Conservation (phyloP, 129 eudicot genomes). For the Artemisia tridentata region DNA sequence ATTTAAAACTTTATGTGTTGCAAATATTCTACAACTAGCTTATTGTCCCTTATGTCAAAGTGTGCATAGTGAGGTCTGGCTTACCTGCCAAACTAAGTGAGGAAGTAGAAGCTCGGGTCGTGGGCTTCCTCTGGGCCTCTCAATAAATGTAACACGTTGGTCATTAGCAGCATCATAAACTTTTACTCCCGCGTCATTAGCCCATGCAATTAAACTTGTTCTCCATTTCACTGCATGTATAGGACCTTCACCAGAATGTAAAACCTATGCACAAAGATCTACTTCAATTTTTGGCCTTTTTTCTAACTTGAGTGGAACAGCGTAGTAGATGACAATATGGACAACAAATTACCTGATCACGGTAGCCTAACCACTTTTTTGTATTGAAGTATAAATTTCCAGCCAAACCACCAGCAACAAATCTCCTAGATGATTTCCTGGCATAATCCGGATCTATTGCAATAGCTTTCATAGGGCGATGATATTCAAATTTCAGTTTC, state of each 20-base stretch:
- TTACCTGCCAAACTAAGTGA: constrained; percentile 97
- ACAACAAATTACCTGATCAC: constrained; percentile 73
- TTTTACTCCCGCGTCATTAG: constrained; percentile 94
- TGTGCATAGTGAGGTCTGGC: background rate
- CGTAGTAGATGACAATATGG: constrained; percentile 18
- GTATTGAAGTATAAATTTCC: constrained; percentile 72
- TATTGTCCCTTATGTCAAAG: background rate
- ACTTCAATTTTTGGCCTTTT: background rate
- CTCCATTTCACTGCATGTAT: constrained; percentile 97
- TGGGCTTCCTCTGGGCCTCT: constrained; percentile 96
- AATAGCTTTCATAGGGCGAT: constrained; percentile 95
- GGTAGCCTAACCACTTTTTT: constrained; percentile 92
- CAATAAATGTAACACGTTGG: constrained; percentile 87
- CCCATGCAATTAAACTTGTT: constrained; percentile 94
- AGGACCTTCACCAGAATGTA: constrained; percentile 99
- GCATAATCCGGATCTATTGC: constrained; percentile 94
- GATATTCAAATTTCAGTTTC: constrained; percentile 84
- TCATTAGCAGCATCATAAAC: constrained; percentile 91
- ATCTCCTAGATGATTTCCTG: constrained; percentile 74
- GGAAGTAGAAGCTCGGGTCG: constrained; percentile 95
- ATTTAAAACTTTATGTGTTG: background rate
- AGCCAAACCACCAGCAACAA: constrained; percentile 96
- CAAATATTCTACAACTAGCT: constrained; percentile 21
- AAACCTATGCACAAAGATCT: constrained; percentile 43
- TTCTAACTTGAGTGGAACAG: constrained; percentile 4